These are phyloP conservation scores for Avena sativa DNA, from an alignment of 176 grass and related monocot species.

Conservation along the genomic window DNA sequence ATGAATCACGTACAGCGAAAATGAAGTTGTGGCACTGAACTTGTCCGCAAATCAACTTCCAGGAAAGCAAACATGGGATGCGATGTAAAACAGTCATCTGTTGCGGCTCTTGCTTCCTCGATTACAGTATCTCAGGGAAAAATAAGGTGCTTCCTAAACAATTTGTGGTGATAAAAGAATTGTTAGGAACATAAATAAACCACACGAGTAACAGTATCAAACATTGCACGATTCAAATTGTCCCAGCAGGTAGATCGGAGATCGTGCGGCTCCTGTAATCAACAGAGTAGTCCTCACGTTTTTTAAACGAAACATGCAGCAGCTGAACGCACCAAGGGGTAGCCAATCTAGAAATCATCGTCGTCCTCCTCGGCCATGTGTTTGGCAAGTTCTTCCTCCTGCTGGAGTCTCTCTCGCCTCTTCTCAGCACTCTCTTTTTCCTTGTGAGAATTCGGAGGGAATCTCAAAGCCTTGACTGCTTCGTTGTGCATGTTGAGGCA, in stretches of 20 bases:
- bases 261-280: neutral
- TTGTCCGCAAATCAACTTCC: neutral
- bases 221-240: neutral
- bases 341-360: constrained; percentile 66
- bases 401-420: constrained; percentile 80
- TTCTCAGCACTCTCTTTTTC: constrained; percentile 90
- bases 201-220: constrained; percentile 1
- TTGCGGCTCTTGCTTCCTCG: neutral
- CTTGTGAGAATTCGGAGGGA: constrained; percentile 81
- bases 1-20: neutral
- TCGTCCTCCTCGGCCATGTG: constrained; percentile 91
- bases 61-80: neutral
- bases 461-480: constrained; percentile 74
- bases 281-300: neutral
- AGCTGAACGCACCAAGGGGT: constrained; percentile 28
- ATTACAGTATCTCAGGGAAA: constrained; percentile 24
- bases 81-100: neutral
- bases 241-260: neutral
- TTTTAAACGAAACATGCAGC: constrained; percentile 35
- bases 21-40: neutral
- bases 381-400: constrained; percentile 90
- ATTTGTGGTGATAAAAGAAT: constrained; percentile 22
- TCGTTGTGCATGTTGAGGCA: constrained; percentile 95
- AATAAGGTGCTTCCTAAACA: constrained; percentile 29
- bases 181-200: constrained; percentile 35